Conservation (phyloP, 768 basidiomycete genomes). For the Hericium coralloides region DNA sequence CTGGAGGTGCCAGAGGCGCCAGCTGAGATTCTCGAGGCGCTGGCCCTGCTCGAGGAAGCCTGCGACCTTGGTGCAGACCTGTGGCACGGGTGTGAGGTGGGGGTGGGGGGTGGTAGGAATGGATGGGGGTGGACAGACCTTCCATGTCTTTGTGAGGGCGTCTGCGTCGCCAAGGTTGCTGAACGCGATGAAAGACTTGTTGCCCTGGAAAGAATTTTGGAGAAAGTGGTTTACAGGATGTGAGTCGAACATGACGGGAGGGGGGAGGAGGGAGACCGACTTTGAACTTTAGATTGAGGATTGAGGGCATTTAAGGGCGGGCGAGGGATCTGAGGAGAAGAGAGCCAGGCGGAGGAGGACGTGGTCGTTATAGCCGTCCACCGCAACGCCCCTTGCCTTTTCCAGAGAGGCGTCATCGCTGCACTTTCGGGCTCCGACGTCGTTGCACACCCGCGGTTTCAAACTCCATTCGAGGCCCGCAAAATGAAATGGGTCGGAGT, state of each 20-base stretch:
- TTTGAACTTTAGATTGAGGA: constrained; percentile 84
- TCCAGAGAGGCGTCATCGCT: too few species aligned
- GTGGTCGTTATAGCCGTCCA: neutral
- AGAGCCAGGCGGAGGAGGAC: neutral
- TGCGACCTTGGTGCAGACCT: constrained; percentile 89
- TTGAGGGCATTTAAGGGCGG: constrained; percentile 54
- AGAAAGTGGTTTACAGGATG: constrained; percentile 14
- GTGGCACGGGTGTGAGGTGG: neutral
- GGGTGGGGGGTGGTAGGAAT: constrained; percentile 2
- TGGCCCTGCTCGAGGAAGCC: constrained; percentile 87
- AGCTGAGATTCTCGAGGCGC: constrained; percentile 84
- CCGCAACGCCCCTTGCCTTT: too few species aligned
- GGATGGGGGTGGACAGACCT: constrained; percentile 36
- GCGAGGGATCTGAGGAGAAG: neutral
- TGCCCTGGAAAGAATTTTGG: constrained; percentile 42
- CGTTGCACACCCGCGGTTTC: too few species aligned
- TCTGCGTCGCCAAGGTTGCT: constrained; percentile 81
- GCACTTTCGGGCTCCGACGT: too few species aligned
- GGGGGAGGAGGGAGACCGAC: constrained; percentile 25
- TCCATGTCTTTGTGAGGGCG: constrained; percentile 85
- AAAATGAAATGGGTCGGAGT: too few species aligned
- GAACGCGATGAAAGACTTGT: constrained; percentile 93
- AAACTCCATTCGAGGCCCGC: too few species aligned
- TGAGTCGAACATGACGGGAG: constrained; percentile 5
- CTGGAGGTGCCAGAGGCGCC: constrained; percentile 90